Evolutionary conservation across 139 green algal species (phyloP).

Genomic region (Zygnema cylindricum): DNA sequence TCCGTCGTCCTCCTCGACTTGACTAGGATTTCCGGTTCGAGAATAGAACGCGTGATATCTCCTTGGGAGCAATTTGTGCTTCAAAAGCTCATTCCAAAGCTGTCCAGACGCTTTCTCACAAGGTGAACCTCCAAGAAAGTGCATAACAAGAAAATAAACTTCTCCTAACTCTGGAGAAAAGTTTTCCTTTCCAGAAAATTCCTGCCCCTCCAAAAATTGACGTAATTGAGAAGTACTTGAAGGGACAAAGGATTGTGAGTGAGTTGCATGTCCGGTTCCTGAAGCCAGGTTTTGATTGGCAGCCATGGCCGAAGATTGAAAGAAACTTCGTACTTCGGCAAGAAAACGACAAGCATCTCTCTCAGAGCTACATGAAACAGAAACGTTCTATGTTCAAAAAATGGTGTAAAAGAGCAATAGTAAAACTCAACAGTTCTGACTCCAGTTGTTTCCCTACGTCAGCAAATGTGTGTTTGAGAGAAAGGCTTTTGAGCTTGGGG

Average conservation of each 20-base stretch:
- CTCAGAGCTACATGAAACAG: background rate
- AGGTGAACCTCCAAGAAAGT: slow-evolving; percentile 23
- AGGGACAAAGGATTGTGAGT: background rate
- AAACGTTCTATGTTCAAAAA: background rate
- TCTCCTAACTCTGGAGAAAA: slow-evolving; percentile 32
- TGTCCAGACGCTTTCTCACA: slow-evolving; percentile 34
- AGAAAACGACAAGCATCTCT: background rate
- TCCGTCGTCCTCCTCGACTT: slow-evolving; percentile 30
- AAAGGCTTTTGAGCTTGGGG: too few species aligned
- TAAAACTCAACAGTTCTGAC: too few species aligned
- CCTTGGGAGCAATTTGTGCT: slow-evolving; percentile 46
- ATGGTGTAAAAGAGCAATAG: too few species aligned
- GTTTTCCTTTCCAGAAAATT: background rate
- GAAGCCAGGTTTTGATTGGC: too few species aligned
- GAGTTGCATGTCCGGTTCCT: background rate
- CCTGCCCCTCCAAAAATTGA: background rate
- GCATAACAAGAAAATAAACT: slow-evolving; percentile 58
- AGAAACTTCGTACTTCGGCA: background rate
- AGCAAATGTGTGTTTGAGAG: too few species aligned
- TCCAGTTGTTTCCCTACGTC: too few species aligned
- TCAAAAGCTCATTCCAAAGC: slow-evolving; percentile 43
- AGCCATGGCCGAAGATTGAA: background rate
- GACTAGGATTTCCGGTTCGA: background rate
- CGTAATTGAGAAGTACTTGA: background rate
- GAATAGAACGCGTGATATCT: slow-evolving; percentile 49